Conservation (phyloP, 352 stramenopile species). For the Globisporangium camurandrum region DNA sequence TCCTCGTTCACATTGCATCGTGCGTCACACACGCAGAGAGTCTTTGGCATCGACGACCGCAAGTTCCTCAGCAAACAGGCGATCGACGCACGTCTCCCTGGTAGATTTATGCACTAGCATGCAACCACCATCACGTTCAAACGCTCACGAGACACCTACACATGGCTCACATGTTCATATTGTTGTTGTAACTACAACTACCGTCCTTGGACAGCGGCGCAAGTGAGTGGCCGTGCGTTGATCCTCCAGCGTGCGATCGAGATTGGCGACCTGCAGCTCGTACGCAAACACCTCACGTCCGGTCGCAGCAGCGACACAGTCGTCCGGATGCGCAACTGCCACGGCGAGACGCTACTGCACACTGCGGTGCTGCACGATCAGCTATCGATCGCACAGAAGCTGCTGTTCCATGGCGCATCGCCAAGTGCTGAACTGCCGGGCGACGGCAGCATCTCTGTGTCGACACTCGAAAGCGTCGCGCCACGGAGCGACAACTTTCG, state of each 20-base stretch:
- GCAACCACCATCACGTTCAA: neutral
- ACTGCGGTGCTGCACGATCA: conserved; percentile 55
- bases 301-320: neutral
- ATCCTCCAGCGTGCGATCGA: conserved; percentile 47
- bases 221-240: conserved; percentile 27
- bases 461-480: conserved; percentile 39
- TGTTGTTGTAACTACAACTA: no score
- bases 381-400: conserved; percentile 32
- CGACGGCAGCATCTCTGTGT: conserved; percentile 15
- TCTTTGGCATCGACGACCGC: conserved; percentile 34
- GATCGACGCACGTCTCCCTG: conserved; percentile 18
- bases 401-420: conserved; percentile 42
- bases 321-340: conserved; percentile 20
- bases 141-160: neutral
- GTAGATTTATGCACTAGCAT: conserved; percentile 8
- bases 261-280: conserved; percentile 32
- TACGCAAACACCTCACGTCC: conserved; percentile 18
- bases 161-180: no score
- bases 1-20: no score
- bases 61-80: conserved; percentile 34
- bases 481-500: conserved; percentile 48
- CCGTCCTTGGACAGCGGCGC: conserved; percentile 17
- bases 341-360: conserved; percentile 62
- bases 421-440: conserved; percentile 25
- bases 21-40: conserved; percentile 28